Evolutionary conservation across 495 filamentous ascomycete species (phyloP).

Genomic region (Penicillium egyptiacum): DNA sequence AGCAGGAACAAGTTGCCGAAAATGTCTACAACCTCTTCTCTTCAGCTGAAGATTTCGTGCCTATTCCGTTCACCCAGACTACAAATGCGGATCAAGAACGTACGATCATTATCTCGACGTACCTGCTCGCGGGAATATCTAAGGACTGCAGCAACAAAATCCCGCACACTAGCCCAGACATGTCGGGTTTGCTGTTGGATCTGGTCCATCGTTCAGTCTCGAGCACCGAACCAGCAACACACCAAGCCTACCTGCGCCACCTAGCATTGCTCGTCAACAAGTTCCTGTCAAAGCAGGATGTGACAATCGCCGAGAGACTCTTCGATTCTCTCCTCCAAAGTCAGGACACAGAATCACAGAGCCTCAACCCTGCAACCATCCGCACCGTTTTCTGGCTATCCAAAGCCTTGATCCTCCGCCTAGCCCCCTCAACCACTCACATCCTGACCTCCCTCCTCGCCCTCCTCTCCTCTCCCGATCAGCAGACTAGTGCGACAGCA

Average conservation of each 20-base stretch:
- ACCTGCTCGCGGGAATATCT: slow-evolving; percentile 59
- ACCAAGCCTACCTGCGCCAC: slow-evolving; percentile 57
- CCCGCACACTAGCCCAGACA: slow-evolving; percentile 36
- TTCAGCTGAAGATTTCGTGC: slow-evolving; percentile 31
- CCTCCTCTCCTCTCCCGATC: slow-evolving; percentile 52
- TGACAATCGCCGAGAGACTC: slow-evolving; percentile 34
- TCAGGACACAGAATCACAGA: slow-evolving; percentile 17
- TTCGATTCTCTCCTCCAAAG: slow-evolving; percentile 37
- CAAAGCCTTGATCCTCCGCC: slow-evolving; percentile 54
- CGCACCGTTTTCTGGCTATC: slow-evolving; percentile 54
- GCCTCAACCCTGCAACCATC: slow-evolving; percentile 29
- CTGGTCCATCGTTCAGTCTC: slow-evolving; percentile 39
- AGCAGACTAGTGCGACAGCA: slow-evolving; percentile 44
- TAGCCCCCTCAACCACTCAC: slow-evolving; percentile 46
- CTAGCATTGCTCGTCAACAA: slow-evolving; percentile 67
- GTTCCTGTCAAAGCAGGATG: slow-evolving; percentile 52
- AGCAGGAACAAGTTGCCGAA: slow-evolving; percentile 54
- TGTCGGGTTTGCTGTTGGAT: slow-evolving; percentile 41
- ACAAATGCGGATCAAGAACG: slow-evolving; percentile 39
- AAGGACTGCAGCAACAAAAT: slow-evolving; percentile 33
- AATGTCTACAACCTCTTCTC: slow-evolving; percentile 61
- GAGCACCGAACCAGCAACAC: slow-evolving; percentile 38
- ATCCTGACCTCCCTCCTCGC: slow-evolving; percentile 52
- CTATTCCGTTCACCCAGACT: slow-evolving; percentile 42
- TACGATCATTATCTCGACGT: slow-evolving; percentile 61